Evolutionary conservation across 257 asterid species (phyloP).

Genomic region (Phtheirospermum japonicum): DNA sequence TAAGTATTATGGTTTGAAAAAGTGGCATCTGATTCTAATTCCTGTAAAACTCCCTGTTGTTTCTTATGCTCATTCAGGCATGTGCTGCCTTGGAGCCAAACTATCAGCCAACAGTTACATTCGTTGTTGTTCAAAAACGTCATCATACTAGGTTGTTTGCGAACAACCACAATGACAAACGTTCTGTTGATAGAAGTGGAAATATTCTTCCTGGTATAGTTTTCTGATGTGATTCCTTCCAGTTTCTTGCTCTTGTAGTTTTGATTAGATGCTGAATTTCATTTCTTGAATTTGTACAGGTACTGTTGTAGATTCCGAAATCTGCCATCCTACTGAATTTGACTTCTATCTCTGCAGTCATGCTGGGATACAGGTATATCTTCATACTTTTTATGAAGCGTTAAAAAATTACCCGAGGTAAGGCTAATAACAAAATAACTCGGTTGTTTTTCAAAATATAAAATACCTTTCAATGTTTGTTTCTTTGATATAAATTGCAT

Average conservation of each 20-base stretch:
- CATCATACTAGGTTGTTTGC: conserved; percentile 82
- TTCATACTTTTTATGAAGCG: background rate
- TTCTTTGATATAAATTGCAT: background rate
- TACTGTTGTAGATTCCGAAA: conserved; percentile 72
- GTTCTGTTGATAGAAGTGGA: conserved; percentile 61
- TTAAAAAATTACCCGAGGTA: background rate
- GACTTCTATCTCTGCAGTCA: conserved; percentile 86
- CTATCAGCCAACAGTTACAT: conserved; percentile 82
- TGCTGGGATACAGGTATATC: conserved; percentile 72
- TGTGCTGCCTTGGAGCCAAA: conserved; percentile 76
- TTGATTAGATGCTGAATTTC: background rate
- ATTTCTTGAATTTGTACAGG: conserved; percentile 35
- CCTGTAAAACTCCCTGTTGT: background rate
- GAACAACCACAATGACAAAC: conserved; percentile 52
- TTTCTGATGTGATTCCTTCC: background rate
- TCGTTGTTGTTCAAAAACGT: conserved; percentile 82
- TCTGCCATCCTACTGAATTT: conserved; percentile 81
- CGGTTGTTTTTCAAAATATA: no score
- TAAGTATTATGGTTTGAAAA: background rate
- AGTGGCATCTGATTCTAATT: background rate
- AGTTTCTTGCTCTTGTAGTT: background rate
- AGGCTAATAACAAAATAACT: no score
- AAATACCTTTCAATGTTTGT: no score
- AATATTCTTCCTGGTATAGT: conserved; percentile 65
- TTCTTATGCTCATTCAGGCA: conserved; percentile 43